phyloP scores from a whole-genome alignment of 2,329 filamentous ascomycete genomes.

The Aspergillus sp. region DNA sequence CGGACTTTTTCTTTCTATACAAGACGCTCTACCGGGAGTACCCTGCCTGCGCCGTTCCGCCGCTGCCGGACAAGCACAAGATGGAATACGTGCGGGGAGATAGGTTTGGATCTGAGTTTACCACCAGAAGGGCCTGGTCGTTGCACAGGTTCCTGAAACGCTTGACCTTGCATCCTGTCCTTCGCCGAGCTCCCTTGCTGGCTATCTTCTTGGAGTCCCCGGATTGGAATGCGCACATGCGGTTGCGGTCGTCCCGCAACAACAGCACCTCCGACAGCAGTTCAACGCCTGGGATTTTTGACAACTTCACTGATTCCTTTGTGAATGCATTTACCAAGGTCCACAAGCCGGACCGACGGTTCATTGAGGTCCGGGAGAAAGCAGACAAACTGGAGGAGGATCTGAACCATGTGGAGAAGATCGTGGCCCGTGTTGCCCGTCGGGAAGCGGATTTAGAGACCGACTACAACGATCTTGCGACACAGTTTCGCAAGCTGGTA shows the following conservation, averaged over 20 bases:
- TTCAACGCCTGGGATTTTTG: conserved; percentile 67
- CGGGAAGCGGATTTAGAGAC: conserved; percentile 81
- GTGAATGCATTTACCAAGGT: conserved; percentile 97
- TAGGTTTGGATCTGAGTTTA: conserved; percentile 92
- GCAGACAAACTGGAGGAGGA: conserved; percentile 89
- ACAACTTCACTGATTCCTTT: conserved; percentile 92
- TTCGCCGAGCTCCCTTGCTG: conserved; percentile 76
- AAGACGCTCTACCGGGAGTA: conserved; percentile 85
- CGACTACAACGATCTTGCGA: conserved; percentile 84
- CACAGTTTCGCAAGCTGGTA: conserved; percentile 92
- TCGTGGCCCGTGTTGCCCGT: conserved; percentile 84
- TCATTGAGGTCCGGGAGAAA: conserved; percentile 88
- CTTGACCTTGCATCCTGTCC: conserved; percentile 78
- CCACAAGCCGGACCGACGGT: conserved; percentile 89
- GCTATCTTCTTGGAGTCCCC: conserved; percentile 86
- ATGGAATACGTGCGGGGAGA: conserved; percentile 98
- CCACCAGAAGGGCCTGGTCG: conserved; percentile 78
- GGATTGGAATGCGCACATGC: conserved; percentile 98
- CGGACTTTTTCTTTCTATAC: conserved; percentile 95
- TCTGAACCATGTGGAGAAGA: conserved; percentile 87
- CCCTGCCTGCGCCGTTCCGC: conserved; percentile 86
- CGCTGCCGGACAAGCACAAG: conserved; percentile 95
- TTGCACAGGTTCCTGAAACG: conserved; percentile 87
- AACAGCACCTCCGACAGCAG: conserved; percentile 39
- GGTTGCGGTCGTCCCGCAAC: conserved; percentile 64